Evolutionary conservation across 2,329 filamentous ascomycete species (phyloP).

Genomic region (Amesomyces nigricolor): DNA sequence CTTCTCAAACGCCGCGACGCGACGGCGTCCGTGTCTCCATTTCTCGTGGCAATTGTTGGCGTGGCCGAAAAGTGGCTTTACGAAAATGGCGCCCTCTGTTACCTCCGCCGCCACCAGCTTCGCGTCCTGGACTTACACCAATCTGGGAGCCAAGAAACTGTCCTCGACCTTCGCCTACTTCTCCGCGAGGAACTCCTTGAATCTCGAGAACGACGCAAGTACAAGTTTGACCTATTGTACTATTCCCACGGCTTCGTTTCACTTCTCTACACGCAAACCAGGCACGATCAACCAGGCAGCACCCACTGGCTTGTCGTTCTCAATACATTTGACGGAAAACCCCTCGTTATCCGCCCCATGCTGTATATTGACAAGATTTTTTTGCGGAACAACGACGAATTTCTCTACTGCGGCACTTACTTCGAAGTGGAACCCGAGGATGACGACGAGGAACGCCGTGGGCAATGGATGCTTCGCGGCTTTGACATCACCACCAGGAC

Average conservation of each 20-base stretch:
- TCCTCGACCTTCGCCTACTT: slow-evolving; percentile 47
- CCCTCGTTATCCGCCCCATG: slow-evolving; percentile 40
- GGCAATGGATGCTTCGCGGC: slow-evolving; percentile 57
- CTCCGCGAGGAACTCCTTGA: slow-evolving; percentile 34
- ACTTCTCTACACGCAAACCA: slow-evolving; percentile 47
- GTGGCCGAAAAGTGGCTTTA: slow-evolving; percentile 58
- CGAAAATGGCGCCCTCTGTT: slow-evolving; percentile 58
- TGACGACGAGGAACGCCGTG: slow-evolving; percentile 42
- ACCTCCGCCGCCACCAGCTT: slow-evolving; percentile 47
- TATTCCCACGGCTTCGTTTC: slow-evolving; percentile 53
- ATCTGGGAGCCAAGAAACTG: slow-evolving; percentile 45
- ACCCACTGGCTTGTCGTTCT: slow-evolving; percentile 50
- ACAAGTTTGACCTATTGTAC: slow-evolving; percentile 50
- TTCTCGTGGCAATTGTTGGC: slow-evolving; percentile 53
- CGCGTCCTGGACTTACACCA: slow-evolving; percentile 54
- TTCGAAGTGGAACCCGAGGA: slow-evolving; percentile 38
- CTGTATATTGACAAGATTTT: slow-evolving; percentile 53
- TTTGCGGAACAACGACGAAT: slow-evolving; percentile 56
- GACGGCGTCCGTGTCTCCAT: slow-evolving; percentile 56
- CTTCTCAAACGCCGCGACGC: slow-evolving; percentile 57
- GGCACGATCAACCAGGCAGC: slow-evolving; percentile 23
- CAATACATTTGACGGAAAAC: slow-evolving; percentile 34
- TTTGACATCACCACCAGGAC: slow-evolving; percentile 40
- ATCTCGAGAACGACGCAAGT: slow-evolving; percentile 33
- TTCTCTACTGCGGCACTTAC: slow-evolving; percentile 63